Conservation (phyloP, 768 basidiomycete genomes). For the Boletus bicolor region DNA sequence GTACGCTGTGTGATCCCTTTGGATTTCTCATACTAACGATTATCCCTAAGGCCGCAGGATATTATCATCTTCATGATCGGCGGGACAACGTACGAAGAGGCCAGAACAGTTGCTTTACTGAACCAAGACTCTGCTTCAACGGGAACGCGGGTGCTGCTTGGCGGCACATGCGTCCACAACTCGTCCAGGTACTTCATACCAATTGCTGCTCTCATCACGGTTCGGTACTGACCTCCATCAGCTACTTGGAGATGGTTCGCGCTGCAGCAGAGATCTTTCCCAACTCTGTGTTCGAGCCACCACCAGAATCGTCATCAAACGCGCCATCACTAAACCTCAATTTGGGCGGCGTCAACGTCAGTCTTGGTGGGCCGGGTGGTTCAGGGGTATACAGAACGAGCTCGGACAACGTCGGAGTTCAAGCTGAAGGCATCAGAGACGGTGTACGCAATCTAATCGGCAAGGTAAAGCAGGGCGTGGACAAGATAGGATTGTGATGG, state of each 20-base stretch:
- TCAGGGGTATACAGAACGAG: constrained; percentile 83
- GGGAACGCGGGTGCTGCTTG: constrained; percentile 78
- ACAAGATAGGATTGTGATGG: constrained; percentile 43
- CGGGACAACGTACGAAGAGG: constrained; percentile 95
- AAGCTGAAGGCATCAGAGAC: constrained; percentile 86
- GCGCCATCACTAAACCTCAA: constrained; percentile 87
- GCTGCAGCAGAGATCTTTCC: constrained; percentile 64
- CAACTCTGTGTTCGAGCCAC: constrained; percentile 67
- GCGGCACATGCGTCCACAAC: constrained; percentile 94
- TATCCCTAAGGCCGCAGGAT: constrained; percentile 74
- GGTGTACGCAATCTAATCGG: constrained; percentile 85
- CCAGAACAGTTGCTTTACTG: constrained; percentile 75
- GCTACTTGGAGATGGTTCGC: constrained; percentile 88
- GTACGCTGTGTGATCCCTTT: constrained; percentile 33
- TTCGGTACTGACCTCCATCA: constrained; percentile 30
- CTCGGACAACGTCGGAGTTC: constrained; percentile 67
- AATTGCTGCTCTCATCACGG: background rate
- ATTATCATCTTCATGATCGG: constrained; percentile 97
- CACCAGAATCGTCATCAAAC: constrained; percentile 66
- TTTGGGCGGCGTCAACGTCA: constrained; percentile 88
- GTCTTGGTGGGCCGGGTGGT: constrained; percentile 82
- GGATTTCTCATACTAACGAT: constrained; percentile 2
- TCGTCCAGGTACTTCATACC: constrained; percentile 68
- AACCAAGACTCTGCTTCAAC: constrained; percentile 74
- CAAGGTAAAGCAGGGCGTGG: constrained; percentile 85